Conservation (phyloP, 2,329 filamentous ascomycete genomes). For the Nemania abortiva region DNA sequence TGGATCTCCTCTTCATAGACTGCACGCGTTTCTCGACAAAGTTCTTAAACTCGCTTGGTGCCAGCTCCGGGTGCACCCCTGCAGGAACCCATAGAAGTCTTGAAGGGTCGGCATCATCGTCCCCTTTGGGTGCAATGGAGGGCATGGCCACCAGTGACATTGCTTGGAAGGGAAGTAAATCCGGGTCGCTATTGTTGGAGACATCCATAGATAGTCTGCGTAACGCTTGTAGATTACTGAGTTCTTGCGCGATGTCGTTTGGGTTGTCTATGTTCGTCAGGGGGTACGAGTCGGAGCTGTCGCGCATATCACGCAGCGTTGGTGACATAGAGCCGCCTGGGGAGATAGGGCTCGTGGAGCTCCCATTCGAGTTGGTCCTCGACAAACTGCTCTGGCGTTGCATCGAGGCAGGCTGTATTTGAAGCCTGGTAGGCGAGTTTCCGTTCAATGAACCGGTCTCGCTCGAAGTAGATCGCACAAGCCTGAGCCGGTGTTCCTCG, state of each 20-base stretch:
- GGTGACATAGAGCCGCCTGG: constrained; percentile 60
- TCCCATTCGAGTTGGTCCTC: constrained; percentile 55
- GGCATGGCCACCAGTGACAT: constrained; percentile 77
- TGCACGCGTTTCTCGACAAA: constrained; percentile 95
- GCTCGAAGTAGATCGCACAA: constrained; percentile 61
- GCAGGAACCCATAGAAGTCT: constrained; percentile 96
- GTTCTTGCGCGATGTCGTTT: constrained; percentile 88
- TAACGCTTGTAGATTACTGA: constrained; percentile 91
- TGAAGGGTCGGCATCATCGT: constrained; percentile 87
- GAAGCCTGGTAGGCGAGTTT: constrained; percentile 58
- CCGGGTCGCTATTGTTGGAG: constrained; percentile 76
- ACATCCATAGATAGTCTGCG: constrained; percentile 96
- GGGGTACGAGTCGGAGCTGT: constrained; percentile 80
- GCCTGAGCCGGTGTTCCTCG: constrained; percentile 56
- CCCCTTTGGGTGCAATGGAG: constrained; percentile 76
- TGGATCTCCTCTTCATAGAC: constrained; percentile 86
- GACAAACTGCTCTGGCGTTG: constrained; percentile 55
- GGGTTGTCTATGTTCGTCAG: constrained; percentile 92
- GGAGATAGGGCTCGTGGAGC: constrained; percentile 47
- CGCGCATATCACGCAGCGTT: constrained; percentile 66
- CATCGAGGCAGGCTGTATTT: constrained; percentile 56
- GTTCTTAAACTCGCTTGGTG: constrained; percentile 95
- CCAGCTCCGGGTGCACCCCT: constrained; percentile 91
- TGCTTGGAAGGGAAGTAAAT: constrained; percentile 78
- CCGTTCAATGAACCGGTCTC: constrained; percentile 49